These are phyloP conservation scores for Sclerotinia trifoliorum DNA, from an alignment of 2,329 filamentous ascomycete genomes.

Conservation along the genomic window DNA sequence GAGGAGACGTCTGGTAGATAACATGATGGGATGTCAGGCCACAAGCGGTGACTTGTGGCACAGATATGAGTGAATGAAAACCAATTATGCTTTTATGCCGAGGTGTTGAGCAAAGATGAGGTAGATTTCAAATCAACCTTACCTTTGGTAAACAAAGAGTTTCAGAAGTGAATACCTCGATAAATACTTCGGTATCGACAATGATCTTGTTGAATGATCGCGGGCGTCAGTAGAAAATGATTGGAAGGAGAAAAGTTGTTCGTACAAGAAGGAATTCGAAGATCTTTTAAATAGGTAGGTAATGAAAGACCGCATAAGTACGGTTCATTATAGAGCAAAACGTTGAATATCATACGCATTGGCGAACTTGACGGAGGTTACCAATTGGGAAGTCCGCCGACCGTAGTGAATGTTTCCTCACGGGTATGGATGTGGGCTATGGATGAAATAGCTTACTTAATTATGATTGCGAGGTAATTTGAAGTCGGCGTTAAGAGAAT, in stretches of 20 bases:
- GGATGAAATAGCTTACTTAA: neutral
- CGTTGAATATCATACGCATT: neutral
- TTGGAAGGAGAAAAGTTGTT: neutral
- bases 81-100: neutral
- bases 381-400: conserved; percentile 1
- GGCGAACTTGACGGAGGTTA: neutral
- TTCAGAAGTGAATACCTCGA: neutral
- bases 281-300: neutral
- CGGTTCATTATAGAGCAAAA: neutral
- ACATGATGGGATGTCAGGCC: neutral
- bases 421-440: neutral
- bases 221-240: neutral
- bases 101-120: neutral
- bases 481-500: neutral
- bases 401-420: neutral
- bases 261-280: neutral
- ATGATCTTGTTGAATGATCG: neutral
- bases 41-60: neutral
- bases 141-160: neutral
- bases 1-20: neutral
- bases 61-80: neutral
- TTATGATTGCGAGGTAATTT: neutral
- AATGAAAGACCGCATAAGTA: neutral
- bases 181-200: neutral
- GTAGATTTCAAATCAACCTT: no score